A percentile compares a stretch with the other conserved stretches of the same genome.
These are phyloP conservation scores for Leishmania tropica DNA, from an alignment of 208 protist genomes.

Conservation along the genomic window DNA sequence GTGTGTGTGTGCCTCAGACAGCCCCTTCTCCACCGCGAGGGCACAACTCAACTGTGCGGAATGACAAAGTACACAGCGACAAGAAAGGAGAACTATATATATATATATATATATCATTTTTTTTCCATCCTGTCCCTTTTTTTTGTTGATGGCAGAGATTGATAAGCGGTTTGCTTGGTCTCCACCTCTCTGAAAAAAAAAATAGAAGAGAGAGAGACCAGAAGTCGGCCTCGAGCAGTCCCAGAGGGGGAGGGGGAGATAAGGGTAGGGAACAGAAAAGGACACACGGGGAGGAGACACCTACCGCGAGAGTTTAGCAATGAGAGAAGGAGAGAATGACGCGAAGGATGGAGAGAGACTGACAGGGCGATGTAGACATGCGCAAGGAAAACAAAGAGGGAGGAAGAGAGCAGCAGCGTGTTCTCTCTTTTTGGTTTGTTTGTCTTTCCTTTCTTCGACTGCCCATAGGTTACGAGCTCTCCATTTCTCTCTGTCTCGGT, in stretches of 20 bases:
- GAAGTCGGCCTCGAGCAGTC: background rate
- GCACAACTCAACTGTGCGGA: background rate
- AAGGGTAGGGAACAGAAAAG: background rate
- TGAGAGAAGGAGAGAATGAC: background rate
- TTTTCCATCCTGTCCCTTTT: background rate
- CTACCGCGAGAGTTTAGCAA: background rate
- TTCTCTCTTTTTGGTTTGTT: background rate
- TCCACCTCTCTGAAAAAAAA: background rate
- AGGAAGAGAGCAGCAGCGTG: background rate
- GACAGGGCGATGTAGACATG: background rate
- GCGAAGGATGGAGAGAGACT: background rate
- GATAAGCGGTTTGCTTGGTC: background rate
- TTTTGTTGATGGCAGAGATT: background rate
- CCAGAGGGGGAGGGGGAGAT: too few relatives aligned
- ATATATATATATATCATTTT: background rate
- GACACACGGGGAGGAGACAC: background rate
- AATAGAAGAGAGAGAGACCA: background rate
- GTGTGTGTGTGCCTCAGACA: background rate
- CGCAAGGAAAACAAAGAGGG: background rate
- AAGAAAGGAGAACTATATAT: background rate
- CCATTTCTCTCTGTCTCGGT: background rate
- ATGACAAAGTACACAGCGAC: background rate
- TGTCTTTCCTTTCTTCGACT: background rate
- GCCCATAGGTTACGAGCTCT: background rate
- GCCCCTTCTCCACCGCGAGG: background rate